Evolutionary conservation across 257 asterid genomes (phyloP), one percentile per base, ranked within the genome.

Genomic region (Penstemon barbatus): DNA sequence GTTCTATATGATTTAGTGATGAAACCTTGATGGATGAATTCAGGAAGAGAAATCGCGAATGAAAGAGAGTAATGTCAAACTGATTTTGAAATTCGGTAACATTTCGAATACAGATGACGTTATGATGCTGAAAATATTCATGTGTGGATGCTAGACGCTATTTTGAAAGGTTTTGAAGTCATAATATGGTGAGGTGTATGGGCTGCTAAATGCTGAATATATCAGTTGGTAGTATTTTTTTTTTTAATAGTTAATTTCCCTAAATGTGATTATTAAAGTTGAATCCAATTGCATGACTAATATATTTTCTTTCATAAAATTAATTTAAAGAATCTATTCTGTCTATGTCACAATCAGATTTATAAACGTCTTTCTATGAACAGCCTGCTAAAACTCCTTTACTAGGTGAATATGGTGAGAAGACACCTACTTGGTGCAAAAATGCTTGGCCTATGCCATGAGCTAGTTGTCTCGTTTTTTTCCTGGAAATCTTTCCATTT

Each of bases 381-480:
- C 33, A 2, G 33, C 2, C 33, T 25, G 33, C 33, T 25, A 25
- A 9, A 59, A 52, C 58, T 36, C 55, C 43, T 11, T 37, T 5
- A 46, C 12, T 8, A 3, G 33, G 33, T 25, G 12, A 7, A 46
- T 7, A 46, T 38, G 59, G 68, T 51, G 57, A 49, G 42, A 42
- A 38, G 48, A 69, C 50, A 38, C 8, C 49, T 60, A 12, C 12
- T 39, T 39, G 65, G 10, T 39, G 39, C 43, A 48, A 61, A 11
- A 40, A 45, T 45, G 57, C 52, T 45, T 54, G 61, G 50, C 57
- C 45, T 71, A 33, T 46, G 66, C 66, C 57, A 37, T 53, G 41
- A 72, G 57, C 64, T 49, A 58, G 55, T 66, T 53, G 44, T 52
- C 68, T 67, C 9, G 40, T 57, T n/a, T 61, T 25, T 33, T 11